These are phyloP conservation scores for Gamarada debralockiae DNA, from an alignment of 495 filamentous ascomycete species.

Conservation along the genomic window DNA sequence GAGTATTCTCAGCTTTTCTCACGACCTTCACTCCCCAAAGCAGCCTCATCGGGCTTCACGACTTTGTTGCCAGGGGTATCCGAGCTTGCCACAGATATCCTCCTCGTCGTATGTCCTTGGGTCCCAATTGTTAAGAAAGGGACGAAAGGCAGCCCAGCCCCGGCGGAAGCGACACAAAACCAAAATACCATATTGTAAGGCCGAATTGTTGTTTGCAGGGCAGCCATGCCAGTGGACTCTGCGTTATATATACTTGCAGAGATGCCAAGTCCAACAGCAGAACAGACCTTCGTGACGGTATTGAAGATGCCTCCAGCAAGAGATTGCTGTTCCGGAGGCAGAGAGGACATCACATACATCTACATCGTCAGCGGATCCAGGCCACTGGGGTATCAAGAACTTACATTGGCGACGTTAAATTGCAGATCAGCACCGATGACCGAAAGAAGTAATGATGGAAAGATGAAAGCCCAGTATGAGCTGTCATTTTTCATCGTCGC, in stretches of 20 bases:
- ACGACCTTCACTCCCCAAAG: too few relatives aligned
- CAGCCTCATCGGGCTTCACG: too few relatives aligned
- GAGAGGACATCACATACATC: constrained; percentile 51
- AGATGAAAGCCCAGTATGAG: constrained; percentile 55
- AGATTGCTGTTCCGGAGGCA: constrained; percentile 52
- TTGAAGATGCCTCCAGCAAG: constrained; percentile 58
- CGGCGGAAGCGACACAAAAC: constrained; percentile 53
- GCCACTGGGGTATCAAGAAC: constrained; percentile 12
- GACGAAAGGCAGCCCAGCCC: constrained; percentile 32
- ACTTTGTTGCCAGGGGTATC: not conserved
- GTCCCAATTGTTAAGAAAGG: constrained; percentile 41
- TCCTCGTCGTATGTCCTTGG: constrained; percentile 34
- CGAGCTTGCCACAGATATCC: constrained; percentile 10
- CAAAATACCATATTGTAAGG: constrained; percentile 46
- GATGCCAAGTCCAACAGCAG: constrained; percentile 49
- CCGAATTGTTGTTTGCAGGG: constrained; percentile 31
- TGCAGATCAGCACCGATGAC: constrained; percentile 57
- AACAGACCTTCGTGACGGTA: constrained; percentile 47
- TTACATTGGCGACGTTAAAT: constrained; percentile 53
- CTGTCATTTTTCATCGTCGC: constrained; percentile 28
- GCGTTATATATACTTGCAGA: constrained; percentile 46
- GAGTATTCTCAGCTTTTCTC: too few relatives aligned
- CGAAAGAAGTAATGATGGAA: constrained; percentile 47
- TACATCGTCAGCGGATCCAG: constrained; percentile 10
- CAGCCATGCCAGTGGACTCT: constrained; percentile 26